These are phyloP conservation scores for Thuidium tamariscinum DNA, from an alignment of 225 moss, liverwort and hornwort species.

Conservation along the genomic window DNA sequence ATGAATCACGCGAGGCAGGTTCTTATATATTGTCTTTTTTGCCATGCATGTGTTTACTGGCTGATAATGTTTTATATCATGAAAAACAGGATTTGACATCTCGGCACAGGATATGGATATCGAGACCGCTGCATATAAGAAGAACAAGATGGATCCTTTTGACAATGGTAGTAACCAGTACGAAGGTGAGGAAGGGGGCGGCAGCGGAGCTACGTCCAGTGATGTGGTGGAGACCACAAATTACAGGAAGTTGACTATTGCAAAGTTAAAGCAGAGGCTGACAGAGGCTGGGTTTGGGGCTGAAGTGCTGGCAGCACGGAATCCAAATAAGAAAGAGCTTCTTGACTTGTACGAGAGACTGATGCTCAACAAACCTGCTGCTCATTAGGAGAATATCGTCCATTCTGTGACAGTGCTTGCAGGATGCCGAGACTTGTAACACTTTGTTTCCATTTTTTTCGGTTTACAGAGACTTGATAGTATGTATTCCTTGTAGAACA, in stretches of 20 bases:
- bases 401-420: neutral
- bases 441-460: neutral
- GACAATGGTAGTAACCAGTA: slow-evolving; percentile 64
- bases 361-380: slow-evolving; percentile 31
- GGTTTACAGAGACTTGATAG: neutral
- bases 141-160: slow-evolving; percentile 35
- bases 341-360: slow-evolving; percentile 52
- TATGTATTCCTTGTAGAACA: neutral
- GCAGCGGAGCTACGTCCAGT: slow-evolving; percentile 23
- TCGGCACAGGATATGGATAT: slow-evolving; percentile 66
- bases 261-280: slow-evolving; percentile 69
- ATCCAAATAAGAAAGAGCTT: slow-evolving; percentile 61
- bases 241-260: slow-evolving; percentile 52
- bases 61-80: neutral
- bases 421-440: neutral
- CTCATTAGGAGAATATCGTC: neutral
- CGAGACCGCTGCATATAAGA: slow-evolving; percentile 35
- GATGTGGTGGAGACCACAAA: slow-evolving; percentile 24
- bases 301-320: slow-evolving; percentile 52
- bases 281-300: slow-evolving; percentile 73
- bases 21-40: neutral
- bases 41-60: neutral
- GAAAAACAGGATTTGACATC: slow-evolving; percentile 35
- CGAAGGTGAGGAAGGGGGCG: slow-evolving; percentile 24
- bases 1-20: neutral